Conservation (phyloP, 768 basidiomycete genomes). For the Pleurotus pulmonarius region DNA sequence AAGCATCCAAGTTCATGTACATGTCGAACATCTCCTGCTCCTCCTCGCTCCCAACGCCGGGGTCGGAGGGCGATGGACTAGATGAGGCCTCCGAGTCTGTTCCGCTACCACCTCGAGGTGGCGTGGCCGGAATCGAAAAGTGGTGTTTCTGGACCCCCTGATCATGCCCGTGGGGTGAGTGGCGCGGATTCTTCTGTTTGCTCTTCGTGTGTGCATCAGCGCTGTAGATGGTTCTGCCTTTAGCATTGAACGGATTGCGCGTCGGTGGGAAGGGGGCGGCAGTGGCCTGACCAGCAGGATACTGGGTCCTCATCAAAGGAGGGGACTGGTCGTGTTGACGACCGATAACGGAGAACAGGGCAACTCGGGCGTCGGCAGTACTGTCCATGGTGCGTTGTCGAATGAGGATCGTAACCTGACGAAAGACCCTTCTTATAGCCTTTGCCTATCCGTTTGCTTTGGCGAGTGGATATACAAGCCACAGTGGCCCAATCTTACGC, state of each 20-base stretch:
- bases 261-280: too few species aligned
- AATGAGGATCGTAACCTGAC: too few species aligned
- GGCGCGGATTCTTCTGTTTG: neutral
- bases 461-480: neutral
- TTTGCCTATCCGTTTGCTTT: neutral
- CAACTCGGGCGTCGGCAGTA: slow-evolving; percentile 9
- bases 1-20: slow-evolving; percentile 32
- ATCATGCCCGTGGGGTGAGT: neutral
- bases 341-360: neutral
- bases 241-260: neutral
- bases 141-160: neutral
- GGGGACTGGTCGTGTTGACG: too few species aligned
- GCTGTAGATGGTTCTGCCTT: slow-evolving; percentile 2
- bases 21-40: slow-evolving; percentile 33
- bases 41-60: neutral
- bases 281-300: too few species aligned
- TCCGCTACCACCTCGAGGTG: too few species aligned
- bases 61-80: neutral
- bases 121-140: neutral
- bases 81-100: neutral
- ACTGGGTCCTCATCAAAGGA: too few species aligned
- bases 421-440: too few species aligned
- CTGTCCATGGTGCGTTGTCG: neutral
- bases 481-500: neutral
- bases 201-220: neutral